A percentile compares a stretch with the other conserved stretches of the same genome.
phyloP scores from a whole-genome alignment of 306 rosid species.

The Prunus davidiana region DNA sequence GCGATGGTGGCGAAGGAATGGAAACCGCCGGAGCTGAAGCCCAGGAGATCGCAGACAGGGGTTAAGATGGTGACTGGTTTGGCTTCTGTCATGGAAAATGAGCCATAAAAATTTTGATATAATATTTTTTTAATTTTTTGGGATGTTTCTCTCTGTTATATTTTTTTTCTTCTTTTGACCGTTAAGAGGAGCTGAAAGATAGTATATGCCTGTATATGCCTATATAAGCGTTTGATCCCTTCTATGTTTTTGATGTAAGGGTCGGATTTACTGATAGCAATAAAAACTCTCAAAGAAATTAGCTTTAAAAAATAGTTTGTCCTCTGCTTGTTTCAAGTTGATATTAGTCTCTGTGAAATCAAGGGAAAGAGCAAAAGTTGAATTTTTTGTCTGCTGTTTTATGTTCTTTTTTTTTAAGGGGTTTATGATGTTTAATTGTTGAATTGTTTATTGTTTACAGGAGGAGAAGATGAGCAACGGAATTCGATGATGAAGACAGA shows the following conservation, averaged over 20 bases:
- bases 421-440: background rate
- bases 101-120: constrained; percentile 47
- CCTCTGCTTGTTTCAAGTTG: too few species aligned
- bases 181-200: constrained; percentile 14
- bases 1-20: constrained; percentile 29
- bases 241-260: constrained; percentile 56
- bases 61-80: constrained; percentile 53
- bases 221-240: constrained; percentile 41
- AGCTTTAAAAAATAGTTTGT: background rate
- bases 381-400: background rate
- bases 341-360: background rate
- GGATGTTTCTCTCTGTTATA: background rate
- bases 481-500: constrained; percentile 22
- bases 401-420: background rate
- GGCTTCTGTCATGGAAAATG: constrained; percentile 51
- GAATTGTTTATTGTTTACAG: background rate
- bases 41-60: constrained; percentile 36
- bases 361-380: background rate
- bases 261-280: constrained; percentile 47
- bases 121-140: background rate
- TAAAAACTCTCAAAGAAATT: constrained; percentile 24
- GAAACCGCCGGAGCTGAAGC: constrained; percentile 53
- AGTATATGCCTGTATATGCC: constrained; percentile 6
- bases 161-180: background rate
- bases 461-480: constrained; percentile 13